Conservation (phyloP, 2,329 filamentous ascomycete genomes). For the Samsoniella hepiali region DNA sequence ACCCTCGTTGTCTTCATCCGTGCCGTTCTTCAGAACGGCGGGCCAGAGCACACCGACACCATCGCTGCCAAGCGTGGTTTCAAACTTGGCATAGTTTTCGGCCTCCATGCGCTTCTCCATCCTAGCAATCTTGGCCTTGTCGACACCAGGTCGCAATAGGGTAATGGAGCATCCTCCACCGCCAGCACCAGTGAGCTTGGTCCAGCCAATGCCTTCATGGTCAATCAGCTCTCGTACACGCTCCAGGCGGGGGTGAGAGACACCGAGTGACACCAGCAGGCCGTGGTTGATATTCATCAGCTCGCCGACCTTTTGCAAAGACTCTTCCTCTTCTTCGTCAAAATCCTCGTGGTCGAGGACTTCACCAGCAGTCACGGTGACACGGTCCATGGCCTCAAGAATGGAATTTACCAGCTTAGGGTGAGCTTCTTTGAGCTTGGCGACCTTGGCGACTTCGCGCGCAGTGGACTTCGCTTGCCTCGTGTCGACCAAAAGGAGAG, state of each 20-base stretch:
- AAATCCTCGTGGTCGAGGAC: conserved; percentile 62
- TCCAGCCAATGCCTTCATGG: conserved; percentile 87
- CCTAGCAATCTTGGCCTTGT: conserved; percentile 53
- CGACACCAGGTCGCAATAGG: conserved; percentile 67
- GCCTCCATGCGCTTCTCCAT: conserved; percentile 63
- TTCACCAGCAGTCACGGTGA: conserved; percentile 54
- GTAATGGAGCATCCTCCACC: conserved; percentile 96
- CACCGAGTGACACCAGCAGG: conserved; percentile 82
- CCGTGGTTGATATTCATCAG: conserved; percentile 94
- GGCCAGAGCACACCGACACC: conserved; percentile 94
- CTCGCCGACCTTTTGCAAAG: conserved; percentile 74
- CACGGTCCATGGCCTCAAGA: conserved; percentile 78
- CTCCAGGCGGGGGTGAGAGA: conserved; percentile 91
- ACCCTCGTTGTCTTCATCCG: conserved; percentile 71
- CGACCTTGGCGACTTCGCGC: conserved; percentile 83
- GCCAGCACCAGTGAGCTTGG: conserved; percentile 92
- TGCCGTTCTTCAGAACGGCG: conserved; percentile 81
- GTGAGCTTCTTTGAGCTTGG: conserved; percentile 64
- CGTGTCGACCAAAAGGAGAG: conserved; percentile 86
- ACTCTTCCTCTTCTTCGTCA: conserved; percentile 59
- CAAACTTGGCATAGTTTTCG: conserved; percentile 79
- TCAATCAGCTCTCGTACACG: conserved; percentile 89
- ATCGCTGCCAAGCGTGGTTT: conserved; percentile 87
- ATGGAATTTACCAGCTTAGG: conserved; percentile 77
- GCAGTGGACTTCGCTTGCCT: conserved; percentile 82